Percentiles rank a stretch among this genome's conserved stretches.
These are phyloP conservation scores for Aphanoascus verrucosus DNA, from an alignment of 2,329 filamentous ascomycete species.

Conservation along the genomic window DNA sequence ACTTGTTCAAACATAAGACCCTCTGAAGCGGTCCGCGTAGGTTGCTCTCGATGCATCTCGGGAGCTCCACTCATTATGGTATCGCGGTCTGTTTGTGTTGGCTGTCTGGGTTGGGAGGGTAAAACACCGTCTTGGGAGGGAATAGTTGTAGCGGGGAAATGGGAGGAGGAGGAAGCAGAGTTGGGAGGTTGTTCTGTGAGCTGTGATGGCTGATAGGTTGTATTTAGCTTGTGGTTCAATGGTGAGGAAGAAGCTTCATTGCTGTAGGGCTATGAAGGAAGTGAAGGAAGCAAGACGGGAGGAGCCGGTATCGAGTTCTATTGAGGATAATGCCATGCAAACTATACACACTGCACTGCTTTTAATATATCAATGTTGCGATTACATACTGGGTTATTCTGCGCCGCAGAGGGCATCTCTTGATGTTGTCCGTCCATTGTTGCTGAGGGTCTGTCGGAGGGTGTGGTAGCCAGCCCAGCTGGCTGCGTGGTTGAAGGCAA, in stretches of 20 bases:
- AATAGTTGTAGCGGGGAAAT: neutral
- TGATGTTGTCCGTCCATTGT: slow-evolving; percentile 1
- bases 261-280: neutral
- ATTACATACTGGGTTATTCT: slow-evolving; percentile 15
- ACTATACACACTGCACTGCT: neutral
- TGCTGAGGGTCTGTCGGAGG: neutral
- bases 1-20: neutral
- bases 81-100: slow-evolving; percentile 13
- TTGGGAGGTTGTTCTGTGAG: slow-evolving; percentile 3
- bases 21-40: too few species aligned
- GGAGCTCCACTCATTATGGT: slow-evolving; percentile 12
- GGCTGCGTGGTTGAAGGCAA: slow-evolving; percentile 1
- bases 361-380: neutral
- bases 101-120: neutral
- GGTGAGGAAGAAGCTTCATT: neutral
- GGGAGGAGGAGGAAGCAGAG: neutral
- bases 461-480: neutral
- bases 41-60: neutral
- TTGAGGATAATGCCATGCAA: too few species aligned
- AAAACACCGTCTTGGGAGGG: neutral
- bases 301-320: neutral
- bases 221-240: slow-evolving; percentile 1
- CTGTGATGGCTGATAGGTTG: neutral
- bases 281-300: neutral
- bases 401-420: slow-evolving; percentile 4